Evolutionary conservation across 495 filamentous ascomycete species (phyloP), one percentile per base, ranked within the genome.

Genomic region (Schizothecium vesticola): DNA sequence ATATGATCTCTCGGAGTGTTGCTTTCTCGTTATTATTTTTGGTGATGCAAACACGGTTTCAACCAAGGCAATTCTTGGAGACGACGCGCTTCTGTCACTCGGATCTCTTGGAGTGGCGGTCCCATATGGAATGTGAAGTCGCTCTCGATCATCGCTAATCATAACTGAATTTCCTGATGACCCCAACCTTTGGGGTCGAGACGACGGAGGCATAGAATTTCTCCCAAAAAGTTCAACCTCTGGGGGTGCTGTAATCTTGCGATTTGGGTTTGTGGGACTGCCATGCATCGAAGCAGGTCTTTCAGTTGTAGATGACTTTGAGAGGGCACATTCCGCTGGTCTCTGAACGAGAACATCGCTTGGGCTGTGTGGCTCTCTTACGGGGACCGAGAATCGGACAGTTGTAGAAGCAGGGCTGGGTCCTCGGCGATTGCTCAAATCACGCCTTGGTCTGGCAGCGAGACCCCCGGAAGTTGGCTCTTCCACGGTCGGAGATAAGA

Each of bases 401-500:
- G 43, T 51, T 24, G 36, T 64, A 31, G 16, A 31, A 55, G 31
- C 10, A 43, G 33, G 21, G 11, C 11, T 65, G 33, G 8, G 22
- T 24, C 24, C 51, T 43, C 13, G 26, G 56, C 19, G 63, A 22
- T 16, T 19, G 2, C 23, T 59, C 59, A 6, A 24, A 29, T 51
- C 19, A 7, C 19, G 43, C 16, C 43, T 55, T n/a, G 22, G 16
- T 64, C 51, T 56, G 51, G 33, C 6, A 25, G 25, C 25, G 16
- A n/a, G 24, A 21, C 56, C 70, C 11, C 55, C 59, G 56, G 64
- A 60, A 3, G 68, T 23, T 16, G 75, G 56, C 62, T 79, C 77
- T 24, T 79, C 77, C n/a, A 61, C 67, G 16, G 77, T 74, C n/a
- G 76, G 77, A 3, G 77, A 79, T 19, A 79, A 55, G 29, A 77